A percentile compares a stretch with the other conserved stretches of the same genome.
These are phyloP conservation scores for Alternaria arborescens DNA, from an alignment of 2,329 filamentous ascomycete species.

Conservation along the genomic window DNA sequence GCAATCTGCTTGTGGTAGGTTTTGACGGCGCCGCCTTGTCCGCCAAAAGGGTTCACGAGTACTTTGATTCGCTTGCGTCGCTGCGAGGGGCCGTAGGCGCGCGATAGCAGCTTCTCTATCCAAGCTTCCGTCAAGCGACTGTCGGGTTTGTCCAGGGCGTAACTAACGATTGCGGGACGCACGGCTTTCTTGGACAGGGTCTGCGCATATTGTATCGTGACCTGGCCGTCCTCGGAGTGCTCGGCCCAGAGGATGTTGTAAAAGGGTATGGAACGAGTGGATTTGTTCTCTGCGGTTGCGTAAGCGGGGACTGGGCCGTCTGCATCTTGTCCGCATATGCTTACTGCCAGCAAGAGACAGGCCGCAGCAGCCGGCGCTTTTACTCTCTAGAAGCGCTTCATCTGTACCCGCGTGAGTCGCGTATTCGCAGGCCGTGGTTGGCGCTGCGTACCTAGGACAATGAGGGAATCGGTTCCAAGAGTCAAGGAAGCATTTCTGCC, in stretches of 20 bases:
- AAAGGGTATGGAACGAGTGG: constrained; percentile 71
- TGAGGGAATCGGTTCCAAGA: constrained; percentile 66
- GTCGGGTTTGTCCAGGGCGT: constrained; percentile 65
- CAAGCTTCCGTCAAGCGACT: constrained; percentile 64
- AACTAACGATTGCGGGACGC: constrained; percentile 67
- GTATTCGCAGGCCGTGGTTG: not conserved
- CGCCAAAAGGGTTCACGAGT: constrained; percentile 89
- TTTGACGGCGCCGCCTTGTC: constrained; percentile 77
- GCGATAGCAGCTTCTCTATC: constrained; percentile 69
- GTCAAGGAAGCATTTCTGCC: constrained; percentile 68
- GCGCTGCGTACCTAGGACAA: constrained; percentile 63
- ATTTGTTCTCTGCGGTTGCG: constrained; percentile 53
- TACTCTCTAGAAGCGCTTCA: constrained; percentile 61
- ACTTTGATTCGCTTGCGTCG: constrained; percentile 82
- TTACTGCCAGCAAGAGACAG: constrained; percentile 60
- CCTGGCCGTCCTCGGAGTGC: constrained; percentile 61
- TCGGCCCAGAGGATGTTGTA: constrained; percentile 88
- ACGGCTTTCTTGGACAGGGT: constrained; percentile 65
- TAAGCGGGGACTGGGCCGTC: constrained; percentile 12
- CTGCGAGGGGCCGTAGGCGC: constrained; percentile 74
- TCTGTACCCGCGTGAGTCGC: constrained; percentile 51
- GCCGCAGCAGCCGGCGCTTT: constrained; percentile 64
- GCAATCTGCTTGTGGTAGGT: constrained; percentile 78
- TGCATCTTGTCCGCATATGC: constrained; percentile 6
- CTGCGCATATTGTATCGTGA: constrained; percentile 78